Conservation (phyloP, 306 rosid genomes). For the Astragalus membranaceus region DNA sequence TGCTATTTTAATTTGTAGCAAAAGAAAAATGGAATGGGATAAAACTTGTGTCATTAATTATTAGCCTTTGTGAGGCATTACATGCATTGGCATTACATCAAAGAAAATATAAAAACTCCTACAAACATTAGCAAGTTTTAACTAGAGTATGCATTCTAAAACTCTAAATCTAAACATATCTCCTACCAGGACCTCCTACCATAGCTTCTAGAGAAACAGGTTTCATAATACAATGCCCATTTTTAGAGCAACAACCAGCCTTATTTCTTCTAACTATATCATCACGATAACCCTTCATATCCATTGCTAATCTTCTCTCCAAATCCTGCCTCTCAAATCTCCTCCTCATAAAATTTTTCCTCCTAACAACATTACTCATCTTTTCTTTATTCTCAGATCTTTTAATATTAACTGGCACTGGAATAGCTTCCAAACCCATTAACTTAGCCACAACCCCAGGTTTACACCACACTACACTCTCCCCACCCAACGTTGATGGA, state of each 20-base stretch:
- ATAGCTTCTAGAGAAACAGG: conserved; percentile 30
- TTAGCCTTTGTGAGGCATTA: conserved; percentile 7
- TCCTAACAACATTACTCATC: conserved; percentile 22
- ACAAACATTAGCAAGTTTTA: background rate
- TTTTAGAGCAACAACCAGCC: conserved; percentile 27
- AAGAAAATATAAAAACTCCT: background rate
- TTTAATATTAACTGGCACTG: conserved; percentile 36
- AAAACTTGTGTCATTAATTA: conserved; percentile 20
- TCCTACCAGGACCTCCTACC: conserved; percentile 21
- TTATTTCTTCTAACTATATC: conserved; percentile 19
- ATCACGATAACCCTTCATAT: conserved; percentile 34
- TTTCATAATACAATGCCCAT: conserved; percentile 40
- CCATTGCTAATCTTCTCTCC: conserved; percentile 47
- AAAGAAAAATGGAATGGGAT: background rate
- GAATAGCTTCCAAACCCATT: conserved; percentile 92
- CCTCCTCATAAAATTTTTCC: conserved; percentile 35
- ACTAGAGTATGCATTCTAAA: background rate
- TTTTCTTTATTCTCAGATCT: conserved; percentile 28
- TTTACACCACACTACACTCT: conserved; percentile 75
- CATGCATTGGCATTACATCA: conserved; percentile 3
- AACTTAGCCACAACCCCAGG: conserved; percentile 88
- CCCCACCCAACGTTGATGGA: conserved; percentile 59
- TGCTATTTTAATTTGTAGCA: background rate
- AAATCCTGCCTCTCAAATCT: conserved; percentile 48
- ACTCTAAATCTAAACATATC: conserved; percentile 21